phyloP scores from a whole-genome alignment of 2,329 filamentous ascomycete genomes.

The Incumbomyces lentus region DNA sequence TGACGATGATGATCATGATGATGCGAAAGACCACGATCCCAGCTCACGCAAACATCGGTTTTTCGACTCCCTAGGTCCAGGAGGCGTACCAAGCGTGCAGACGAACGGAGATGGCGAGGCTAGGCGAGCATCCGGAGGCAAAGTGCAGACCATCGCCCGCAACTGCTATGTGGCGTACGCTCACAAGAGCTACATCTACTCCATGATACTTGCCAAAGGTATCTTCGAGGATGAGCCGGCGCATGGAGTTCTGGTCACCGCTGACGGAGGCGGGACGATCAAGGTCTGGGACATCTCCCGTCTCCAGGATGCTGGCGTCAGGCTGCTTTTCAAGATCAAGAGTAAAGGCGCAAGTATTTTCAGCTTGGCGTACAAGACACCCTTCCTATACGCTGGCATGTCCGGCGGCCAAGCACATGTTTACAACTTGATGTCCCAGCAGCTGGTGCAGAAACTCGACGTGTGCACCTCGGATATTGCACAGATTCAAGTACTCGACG shows the following conservation, averaged over 20 bases:
- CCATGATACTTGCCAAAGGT: constrained; percentile 77
- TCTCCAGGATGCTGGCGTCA: constrained; percentile 46
- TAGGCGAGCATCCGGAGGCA: constrained; percentile 45
- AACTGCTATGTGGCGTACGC: constrained; percentile 78
- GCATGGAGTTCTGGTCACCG: constrained; percentile 74
- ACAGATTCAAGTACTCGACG: constrained; percentile 47
- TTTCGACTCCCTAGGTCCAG: constrained; percentile 79
- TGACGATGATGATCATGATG: constrained; percentile 46
- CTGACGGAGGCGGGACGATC: constrained; percentile 85
- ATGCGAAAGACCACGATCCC: constrained; percentile 48
- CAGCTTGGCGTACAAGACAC: constrained; percentile 76
- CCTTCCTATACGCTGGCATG: constrained; percentile 85
- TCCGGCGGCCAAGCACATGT: constrained; percentile 81
- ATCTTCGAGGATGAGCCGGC: constrained; percentile 60
- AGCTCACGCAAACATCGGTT: constrained; percentile 69
- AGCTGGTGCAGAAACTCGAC: constrained; percentile 81
- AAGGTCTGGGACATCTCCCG: constrained; percentile 61
- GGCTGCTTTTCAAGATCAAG: constrained; percentile 57
- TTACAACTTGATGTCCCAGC: constrained; percentile 92
- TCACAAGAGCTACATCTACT: constrained; percentile 91
- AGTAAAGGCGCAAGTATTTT: constrained; percentile 57
- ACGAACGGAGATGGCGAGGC: constrained; percentile 46
- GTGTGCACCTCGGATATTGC: constrained; percentile 50
- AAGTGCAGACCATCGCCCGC: constrained; percentile 68
- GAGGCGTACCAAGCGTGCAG: constrained; percentile 66